Percentiles rank a stretch among this genome's conserved stretches.
Conservation (phyloP, 2,329 filamentous ascomycete genomes). For the Allantophomopsis cytisporea region DNA sequence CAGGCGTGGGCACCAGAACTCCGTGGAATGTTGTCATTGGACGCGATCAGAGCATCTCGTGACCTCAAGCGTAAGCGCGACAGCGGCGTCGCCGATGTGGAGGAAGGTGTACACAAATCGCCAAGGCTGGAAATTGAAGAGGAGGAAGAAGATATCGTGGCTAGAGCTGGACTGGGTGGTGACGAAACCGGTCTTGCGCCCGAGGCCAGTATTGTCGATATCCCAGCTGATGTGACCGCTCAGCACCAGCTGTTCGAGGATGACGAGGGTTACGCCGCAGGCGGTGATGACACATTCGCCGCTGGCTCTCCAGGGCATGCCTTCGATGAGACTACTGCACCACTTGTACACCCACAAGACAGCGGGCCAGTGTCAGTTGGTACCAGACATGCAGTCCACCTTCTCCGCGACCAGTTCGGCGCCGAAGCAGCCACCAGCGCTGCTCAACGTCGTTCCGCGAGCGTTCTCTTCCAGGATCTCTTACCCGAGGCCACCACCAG, state of each 20-base stretch:
- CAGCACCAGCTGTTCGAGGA: constrained; percentile 24
- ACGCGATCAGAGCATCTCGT: constrained; percentile 60
- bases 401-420: constrained; percentile 81
- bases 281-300: constrained; percentile 31
- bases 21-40: constrained; percentile 79
- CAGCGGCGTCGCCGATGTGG: constrained; percentile 69
- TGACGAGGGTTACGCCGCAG: constrained; percentile 25
- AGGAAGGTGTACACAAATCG: constrained; percentile 50
- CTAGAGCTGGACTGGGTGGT: constrained; percentile 33
- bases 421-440: constrained; percentile 53
- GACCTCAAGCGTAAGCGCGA: constrained; percentile 92
- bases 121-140: constrained; percentile 52
- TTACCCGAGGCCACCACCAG: constrained; percentile 70
- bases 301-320: constrained; percentile 33
- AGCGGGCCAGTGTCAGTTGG: constrained; percentile 78
- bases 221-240: constrained; percentile 28
- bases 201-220: constrained; percentile 51
- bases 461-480: constrained; percentile 82
- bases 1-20: constrained; percentile 84
- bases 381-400: constrained; percentile 90
- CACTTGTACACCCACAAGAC: constrained; percentile 68
- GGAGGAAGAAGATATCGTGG: constrained; percentile 40
- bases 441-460: constrained; percentile 59
- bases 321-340: constrained; percentile 68
- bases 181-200: constrained; percentile 25